Evolutionary conservation across 805 yeast genomes (phyloP).

Genomic region (Nakazawaea populi): DNA sequence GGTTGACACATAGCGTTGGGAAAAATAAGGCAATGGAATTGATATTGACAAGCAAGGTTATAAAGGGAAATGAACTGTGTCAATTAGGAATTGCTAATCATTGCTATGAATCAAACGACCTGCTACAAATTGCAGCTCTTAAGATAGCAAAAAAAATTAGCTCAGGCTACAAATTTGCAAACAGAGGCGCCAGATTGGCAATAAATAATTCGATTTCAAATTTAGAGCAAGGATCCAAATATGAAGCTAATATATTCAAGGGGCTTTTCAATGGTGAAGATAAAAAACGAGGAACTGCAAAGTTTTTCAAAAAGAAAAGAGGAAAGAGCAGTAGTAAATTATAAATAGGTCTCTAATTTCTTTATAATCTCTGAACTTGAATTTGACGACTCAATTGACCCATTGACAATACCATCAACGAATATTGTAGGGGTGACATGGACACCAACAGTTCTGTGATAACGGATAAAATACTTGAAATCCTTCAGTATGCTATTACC

Average conservation of each 20-base stretch:
- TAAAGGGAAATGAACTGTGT: constrained; percentile 38
- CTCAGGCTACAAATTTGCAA: constrained; percentile 34
- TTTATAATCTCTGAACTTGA: constrained; percentile 34
- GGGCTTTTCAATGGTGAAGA: constrained; percentile 38
- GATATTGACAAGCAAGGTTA: constrained; percentile 39
- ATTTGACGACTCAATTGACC: constrained; percentile 57
- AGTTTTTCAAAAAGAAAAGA: constrained; percentile 41
- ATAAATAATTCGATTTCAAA: constrained; percentile 32
- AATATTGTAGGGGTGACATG: constrained; percentile 83
- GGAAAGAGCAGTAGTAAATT: constrained; percentile 19
- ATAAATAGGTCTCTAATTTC: constrained; percentile 26
- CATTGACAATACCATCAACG: constrained; percentile 60
- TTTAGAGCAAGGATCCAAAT: constrained; percentile 32
- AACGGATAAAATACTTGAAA: constrained; percentile 66
- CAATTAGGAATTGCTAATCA: constrained; percentile 43
- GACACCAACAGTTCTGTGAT: constrained; percentile 69
- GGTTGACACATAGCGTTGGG: constrained; percentile 42
- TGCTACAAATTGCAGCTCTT: constrained; percentile 33
- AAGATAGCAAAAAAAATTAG: constrained; percentile 38
- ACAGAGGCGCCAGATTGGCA: constrained; percentile 39
- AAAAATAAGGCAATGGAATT: constrained; percentile 44
- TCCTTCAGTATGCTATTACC: constrained; percentile 60
- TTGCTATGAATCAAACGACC: constrained; percentile 30
- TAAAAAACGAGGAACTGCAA: constrained; percentile 45
- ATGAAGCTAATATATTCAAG: constrained; percentile 40